Conservation (phyloP, 169 alveolate genomes). For the Eimeria necatrix region DNA sequence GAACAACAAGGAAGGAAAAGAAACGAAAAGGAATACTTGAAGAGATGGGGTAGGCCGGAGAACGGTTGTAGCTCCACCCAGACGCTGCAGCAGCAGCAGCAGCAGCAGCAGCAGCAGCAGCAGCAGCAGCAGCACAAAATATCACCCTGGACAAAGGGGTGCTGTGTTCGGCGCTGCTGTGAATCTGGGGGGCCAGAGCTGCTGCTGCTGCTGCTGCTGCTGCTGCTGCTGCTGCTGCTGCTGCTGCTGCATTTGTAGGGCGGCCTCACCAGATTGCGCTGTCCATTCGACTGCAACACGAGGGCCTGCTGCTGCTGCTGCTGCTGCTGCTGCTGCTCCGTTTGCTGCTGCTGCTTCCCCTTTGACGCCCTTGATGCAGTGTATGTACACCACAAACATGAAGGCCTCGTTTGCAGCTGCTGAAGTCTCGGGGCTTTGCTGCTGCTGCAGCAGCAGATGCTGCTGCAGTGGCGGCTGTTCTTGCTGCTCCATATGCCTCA, state of each 20-base stretch:
- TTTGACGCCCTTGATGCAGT: constrained; percentile 3
- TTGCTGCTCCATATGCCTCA: neutral
- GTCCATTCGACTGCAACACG: constrained; percentile 43
- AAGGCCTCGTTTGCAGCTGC: neutral
- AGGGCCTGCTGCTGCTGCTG: neutral
- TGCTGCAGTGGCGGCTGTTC: constrained; percentile 9
- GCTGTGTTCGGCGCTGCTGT: neutral
- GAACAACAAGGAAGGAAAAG: constrained; percentile 5
- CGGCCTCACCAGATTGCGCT: constrained; percentile 1
- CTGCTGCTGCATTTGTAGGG: neutral
- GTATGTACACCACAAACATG: constrained; percentile 21
- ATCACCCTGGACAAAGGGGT: neutral
- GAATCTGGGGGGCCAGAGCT: no score
- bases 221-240: neutral
- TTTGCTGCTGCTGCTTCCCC: neutral
- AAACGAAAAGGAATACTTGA: constrained; percentile 47
- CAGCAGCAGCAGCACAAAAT: neutral
- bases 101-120: constrained; percentile 25
- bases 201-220: neutral
- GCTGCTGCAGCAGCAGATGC: constrained; percentile 8
- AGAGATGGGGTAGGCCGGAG: neutral
- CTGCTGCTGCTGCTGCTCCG: neutral
- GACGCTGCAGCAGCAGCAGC: constrained; percentile 38
- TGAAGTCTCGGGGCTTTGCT: neutral
- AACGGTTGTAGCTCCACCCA: constrained; percentile 26